Conservation (phyloP, 495 filamentous ascomycete species). For the Geoglossum glabrum region DNA sequence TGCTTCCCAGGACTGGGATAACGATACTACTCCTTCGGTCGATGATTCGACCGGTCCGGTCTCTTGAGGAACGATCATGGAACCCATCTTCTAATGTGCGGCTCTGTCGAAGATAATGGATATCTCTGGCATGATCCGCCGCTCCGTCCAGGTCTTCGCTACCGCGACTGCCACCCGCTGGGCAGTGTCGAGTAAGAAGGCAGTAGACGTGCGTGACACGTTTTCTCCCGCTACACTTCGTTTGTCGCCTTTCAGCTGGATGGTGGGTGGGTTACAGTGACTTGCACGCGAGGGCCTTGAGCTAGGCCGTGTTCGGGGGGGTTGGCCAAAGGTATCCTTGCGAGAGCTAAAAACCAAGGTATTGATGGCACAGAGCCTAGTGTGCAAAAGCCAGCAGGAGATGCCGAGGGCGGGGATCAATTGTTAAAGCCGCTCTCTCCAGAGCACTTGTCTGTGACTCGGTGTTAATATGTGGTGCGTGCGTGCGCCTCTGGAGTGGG, state of each 20-base stretch:
- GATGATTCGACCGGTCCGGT: not conserved
- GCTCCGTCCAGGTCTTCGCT: not conserved
- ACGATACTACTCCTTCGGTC: not conserved
- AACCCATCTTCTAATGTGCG: not conserved
- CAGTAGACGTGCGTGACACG: not conserved
- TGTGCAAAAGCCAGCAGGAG: not conserved
- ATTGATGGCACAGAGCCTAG: not conserved
- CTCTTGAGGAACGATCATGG: not conserved
- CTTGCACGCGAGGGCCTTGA: not conserved
- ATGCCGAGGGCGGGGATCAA: not conserved
- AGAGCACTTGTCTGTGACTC: not conserved
- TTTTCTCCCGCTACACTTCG: not conserved
- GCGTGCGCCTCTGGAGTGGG: not conserved
- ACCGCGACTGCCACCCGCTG: not conserved
- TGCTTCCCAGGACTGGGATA: not conserved
- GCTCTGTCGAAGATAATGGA: not conserved
- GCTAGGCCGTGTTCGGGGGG: not conserved
- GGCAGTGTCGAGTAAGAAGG: not conserved
- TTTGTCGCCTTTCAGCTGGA: not conserved
- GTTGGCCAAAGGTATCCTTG: not conserved
- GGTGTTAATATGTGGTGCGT: not conserved
- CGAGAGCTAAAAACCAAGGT: not conserved
- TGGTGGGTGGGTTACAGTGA: not conserved
- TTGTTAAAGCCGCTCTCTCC: not conserved
- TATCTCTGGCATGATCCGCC: not conserved